These are phyloP conservation scores for Forsythia suspensa DNA, from an alignment of 257 asterid species.

Conservation along the genomic window DNA sequence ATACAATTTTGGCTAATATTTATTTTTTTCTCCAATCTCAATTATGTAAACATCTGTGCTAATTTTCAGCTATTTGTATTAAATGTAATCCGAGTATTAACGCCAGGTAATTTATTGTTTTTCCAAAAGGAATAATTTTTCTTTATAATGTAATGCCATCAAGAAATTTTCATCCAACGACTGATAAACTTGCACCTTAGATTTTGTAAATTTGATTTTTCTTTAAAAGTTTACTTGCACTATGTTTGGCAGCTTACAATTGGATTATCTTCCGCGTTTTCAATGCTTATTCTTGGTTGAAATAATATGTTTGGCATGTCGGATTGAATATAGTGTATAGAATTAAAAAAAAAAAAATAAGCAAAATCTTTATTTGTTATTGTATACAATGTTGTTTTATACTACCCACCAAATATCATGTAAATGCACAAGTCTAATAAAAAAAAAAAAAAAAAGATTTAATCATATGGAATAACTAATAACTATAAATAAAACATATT, in stretches of 20 bases:
- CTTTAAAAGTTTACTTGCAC: neutral
- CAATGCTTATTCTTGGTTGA: neutral
- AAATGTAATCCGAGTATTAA: neutral
- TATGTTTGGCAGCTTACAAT: neutral
- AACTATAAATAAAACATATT: too few relatives aligned
- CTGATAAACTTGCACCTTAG: neutral
- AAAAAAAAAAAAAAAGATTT: too few relatives aligned
- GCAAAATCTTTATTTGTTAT: too few relatives aligned
- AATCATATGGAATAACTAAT: too few relatives aligned
- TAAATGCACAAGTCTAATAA: too few relatives aligned
- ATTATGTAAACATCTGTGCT: conserved; percentile 3
- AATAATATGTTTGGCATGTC: neutral
- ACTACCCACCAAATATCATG: too few relatives aligned
- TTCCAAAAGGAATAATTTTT: neutral
- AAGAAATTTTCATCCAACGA: neutral
- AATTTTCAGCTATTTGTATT: conserved; percentile 11
- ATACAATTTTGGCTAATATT: conserved; percentile 37
- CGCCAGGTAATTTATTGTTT: neutral
- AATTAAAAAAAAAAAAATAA: too few relatives aligned
- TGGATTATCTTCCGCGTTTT: neutral
- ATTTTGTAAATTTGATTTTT: neutral
- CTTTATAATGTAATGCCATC: neutral
- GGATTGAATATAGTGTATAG: too few relatives aligned
- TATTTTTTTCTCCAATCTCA: neutral
- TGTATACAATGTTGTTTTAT: too few relatives aligned